phyloP scores from a whole-genome alignment of 768 basidiomycete species.

The Hysterangium stoloniferum region DNA sequence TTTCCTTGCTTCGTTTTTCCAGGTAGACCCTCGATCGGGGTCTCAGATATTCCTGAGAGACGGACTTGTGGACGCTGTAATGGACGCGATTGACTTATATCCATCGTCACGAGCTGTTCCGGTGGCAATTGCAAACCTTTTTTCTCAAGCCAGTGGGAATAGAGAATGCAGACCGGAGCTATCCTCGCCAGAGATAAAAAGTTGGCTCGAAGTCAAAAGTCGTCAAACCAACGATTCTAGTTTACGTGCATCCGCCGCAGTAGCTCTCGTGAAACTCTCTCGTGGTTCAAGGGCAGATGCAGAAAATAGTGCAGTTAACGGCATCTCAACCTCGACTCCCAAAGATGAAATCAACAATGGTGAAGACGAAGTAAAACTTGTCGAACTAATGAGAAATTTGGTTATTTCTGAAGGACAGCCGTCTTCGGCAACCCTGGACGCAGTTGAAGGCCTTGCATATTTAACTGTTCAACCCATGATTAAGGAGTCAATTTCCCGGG shows the following conservation, averaged over 20 bases:
- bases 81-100: conserved; percentile 64
- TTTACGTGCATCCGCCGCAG: conserved; percentile 55
- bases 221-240: conserved; percentile 36
- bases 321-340: not conserved
- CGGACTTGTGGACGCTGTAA: conserved; percentile 52
- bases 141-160: conserved; percentile 71
- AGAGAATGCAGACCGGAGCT: conserved; percentile 62
- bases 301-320: not conserved
- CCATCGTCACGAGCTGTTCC: conserved; percentile 41
- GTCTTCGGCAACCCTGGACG: conserved; percentile 43
- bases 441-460: conserved; percentile 82
- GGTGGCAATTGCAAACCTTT: conserved; percentile 59
- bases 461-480: conserved; percentile 56
- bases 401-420: conserved; percentile 29
- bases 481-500: conserved; percentile 54
- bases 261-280: conserved; percentile 73
- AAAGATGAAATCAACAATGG: conserved; percentile 9
- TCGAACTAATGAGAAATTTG: conserved; percentile 48
- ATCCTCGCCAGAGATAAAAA: conserved; percentile 37
- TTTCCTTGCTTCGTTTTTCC: conserved; percentile 74
- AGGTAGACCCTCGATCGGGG: conserved; percentile 69
- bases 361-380: conserved; percentile 41
- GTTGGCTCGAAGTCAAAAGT: conserved; percentile 63
- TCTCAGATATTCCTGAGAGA: conserved; percentile 56
- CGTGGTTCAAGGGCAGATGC: conserved; percentile 46